A percentile compares a stretch with the other conserved stretches of the same genome.
Evolutionary conservation across 1,284 basidiomycete species (phyloP).

Genomic region (Fistulinella staudtii): DNA sequence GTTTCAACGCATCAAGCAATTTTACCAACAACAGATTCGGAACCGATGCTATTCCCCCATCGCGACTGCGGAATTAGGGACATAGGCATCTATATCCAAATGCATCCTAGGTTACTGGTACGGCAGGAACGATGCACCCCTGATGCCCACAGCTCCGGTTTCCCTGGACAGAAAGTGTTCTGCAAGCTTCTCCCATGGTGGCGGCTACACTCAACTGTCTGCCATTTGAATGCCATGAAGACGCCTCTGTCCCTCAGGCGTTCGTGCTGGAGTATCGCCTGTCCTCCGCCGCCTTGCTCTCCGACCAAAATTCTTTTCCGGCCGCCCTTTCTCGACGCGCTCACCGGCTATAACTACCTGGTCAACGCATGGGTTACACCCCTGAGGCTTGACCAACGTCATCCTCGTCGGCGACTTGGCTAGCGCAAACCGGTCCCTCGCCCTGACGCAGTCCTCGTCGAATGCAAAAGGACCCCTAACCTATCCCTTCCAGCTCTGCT

Average conservation of each 20-base stretch:
- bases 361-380: constrained; percentile 39
- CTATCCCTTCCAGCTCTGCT: constrained; percentile 34
- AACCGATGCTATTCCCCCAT: constrained; percentile 44
- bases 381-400: constrained; percentile 50
- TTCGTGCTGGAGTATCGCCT: constrained; percentile 44
- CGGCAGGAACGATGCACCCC: constrained; percentile 37
- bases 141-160: constrained; percentile 35
- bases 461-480: constrained; percentile 16
- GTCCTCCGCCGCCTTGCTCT: constrained; percentile 24
- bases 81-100: constrained; percentile 39
- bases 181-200: constrained; percentile 34
- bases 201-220: constrained; percentile 24
- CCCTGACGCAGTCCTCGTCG: constrained; percentile 38
- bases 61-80: constrained; percentile 45
- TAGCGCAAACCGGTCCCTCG: constrained; percentile 54
- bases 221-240: constrained; percentile 18
- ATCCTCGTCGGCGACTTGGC: constrained; percentile 57
- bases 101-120: constrained; percentile 58
- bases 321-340: constrained; percentile 49
- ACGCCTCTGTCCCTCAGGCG: constrained; percentile 21
- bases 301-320: constrained; percentile 41
- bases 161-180: constrained; percentile 47
- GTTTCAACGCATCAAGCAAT: constrained; percentile 35
- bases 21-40: constrained; percentile 32
- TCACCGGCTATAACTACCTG: constrained; percentile 52